phyloP scores from a whole-genome alignment of 805 yeast genomes.

The Wickerhamiella qilinensis region DNA sequence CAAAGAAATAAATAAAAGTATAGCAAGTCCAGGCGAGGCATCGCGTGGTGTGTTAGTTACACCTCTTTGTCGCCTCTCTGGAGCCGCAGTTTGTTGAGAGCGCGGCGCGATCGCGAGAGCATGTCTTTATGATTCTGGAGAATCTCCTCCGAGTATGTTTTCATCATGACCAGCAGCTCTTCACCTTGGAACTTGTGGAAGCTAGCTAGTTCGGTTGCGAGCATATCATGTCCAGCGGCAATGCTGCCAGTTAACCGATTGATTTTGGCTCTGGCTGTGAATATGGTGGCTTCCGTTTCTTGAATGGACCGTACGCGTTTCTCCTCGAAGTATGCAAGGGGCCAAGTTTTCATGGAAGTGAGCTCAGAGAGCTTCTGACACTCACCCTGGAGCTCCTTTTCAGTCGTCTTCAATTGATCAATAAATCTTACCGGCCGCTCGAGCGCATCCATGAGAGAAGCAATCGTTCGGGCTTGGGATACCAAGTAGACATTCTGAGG shows the following conservation, averaged over 20 bases:
- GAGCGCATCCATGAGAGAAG: conserved; percentile 16
- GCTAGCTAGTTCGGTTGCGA: conserved; percentile 24
- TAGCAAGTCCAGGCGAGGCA: no score
- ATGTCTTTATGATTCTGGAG: background rate
- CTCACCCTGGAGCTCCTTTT: conserved; percentile 10
- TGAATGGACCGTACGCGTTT: conserved; percentile 20
- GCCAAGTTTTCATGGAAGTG: conserved; percentile 18
- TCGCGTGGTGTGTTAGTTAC: no score
- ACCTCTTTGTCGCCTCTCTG: background rate
- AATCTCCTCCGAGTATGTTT: conserved; percentile 3
- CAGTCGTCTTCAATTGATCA: conserved; percentile 14
- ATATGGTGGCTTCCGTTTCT: conserved; percentile 18
- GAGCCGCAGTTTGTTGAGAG: background rate
- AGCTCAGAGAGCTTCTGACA: conserved; percentile 14
- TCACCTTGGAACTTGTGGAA: conserved; percentile 22
- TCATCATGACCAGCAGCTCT: conserved; percentile 17
- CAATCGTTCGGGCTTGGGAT: conserved; percentile 5
- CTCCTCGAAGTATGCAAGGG: conserved; percentile 20
- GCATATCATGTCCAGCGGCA: conserved; percentile 19
- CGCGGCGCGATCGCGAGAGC: background rate
- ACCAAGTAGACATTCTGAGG: conserved; percentile 2
- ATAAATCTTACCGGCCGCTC: conserved; percentile 17
- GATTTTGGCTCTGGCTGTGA: conserved; percentile 16
- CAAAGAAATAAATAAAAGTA: no score
- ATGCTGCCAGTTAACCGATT: conserved; percentile 19